Evolutionary conservation across 495 filamentous ascomycete species (phyloP).

Genomic region (Podospora comata): DNA sequence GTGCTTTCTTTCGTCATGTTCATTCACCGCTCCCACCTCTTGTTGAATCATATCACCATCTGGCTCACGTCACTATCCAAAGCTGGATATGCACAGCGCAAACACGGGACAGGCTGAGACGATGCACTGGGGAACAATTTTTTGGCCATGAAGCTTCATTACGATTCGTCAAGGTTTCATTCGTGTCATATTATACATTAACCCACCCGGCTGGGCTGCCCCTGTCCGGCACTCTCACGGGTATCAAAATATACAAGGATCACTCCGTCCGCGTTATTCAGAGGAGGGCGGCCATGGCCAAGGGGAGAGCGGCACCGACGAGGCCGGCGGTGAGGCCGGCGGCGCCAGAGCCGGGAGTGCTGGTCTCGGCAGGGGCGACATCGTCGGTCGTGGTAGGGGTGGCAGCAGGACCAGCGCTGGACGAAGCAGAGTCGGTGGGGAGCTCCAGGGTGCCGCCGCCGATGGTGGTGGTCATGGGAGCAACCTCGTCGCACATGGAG

Average conservation of each 20-base stretch:
- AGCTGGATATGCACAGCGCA: not conserved
- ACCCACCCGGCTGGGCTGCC: not conserved
- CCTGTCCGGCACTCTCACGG: not conserved
- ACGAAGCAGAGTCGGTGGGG: not conserved
- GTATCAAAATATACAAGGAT: not conserved
- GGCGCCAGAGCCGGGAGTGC: slow-evolving; percentile 1
- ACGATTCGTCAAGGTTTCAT: not conserved
- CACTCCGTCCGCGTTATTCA: not conserved
- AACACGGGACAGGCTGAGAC: not conserved
- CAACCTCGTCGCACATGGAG: slow-evolving; percentile 22
- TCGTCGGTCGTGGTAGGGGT: not conserved
- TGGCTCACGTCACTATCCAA: not conserved
- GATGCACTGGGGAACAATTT: not conserved
- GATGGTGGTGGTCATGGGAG: slow-evolving; percentile 8
- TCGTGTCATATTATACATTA: slow-evolving; percentile 7
- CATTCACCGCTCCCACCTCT: not conserved
- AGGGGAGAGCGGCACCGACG: slow-evolving; percentile 1
- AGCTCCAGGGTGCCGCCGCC: not conserved
- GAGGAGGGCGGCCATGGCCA: slow-evolving; percentile 6
- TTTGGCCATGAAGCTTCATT: not conserved
- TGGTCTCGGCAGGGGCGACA: not conserved
- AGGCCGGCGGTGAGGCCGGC: slow-evolving; percentile 7
- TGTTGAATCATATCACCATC: not conserved
- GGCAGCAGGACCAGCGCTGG: not conserved
- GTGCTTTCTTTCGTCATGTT: not conserved